phyloP scores from a whole-genome alignment of 1,139 yeast genomes.

The Scheffersomyces parashehatae region DNA sequence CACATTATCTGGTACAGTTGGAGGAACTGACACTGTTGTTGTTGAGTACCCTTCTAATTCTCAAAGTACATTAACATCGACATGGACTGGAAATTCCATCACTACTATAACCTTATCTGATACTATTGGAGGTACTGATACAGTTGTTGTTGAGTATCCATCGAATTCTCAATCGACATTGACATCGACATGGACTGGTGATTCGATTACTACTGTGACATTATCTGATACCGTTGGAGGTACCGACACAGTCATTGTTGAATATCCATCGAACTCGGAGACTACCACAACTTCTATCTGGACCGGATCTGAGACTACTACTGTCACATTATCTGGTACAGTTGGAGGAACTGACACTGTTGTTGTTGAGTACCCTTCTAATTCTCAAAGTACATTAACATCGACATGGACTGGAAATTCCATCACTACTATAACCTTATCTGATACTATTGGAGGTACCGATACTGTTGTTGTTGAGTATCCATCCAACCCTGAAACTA shows the following conservation, averaged over 20 bases:
- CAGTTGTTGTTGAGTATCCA: constrained; percentile 10
- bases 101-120: constrained; percentile 3
- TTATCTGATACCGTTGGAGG: constrained; percentile 3
- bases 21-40: constrained; percentile 9
- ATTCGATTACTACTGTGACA: constrained; percentile 1
- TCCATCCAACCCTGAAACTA: no score
- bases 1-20: constrained; percentile 2
- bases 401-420: no score
- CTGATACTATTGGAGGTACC: no score
- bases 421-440: no score
- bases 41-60: constrained; percentile 8
- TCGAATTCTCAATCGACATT: constrained; percentile 8
- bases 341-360: constrained; percentile 10
- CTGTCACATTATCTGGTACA: constrained; percentile 5
- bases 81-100: constrained; percentile 2
- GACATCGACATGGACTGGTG: neutral
- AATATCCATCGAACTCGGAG: constrained; percentile 5
- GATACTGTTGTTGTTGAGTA: neutral
- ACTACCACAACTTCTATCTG: constrained; percentile 9
- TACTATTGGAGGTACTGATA: constrained; percentile 5
- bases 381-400: constrained; percentile 4
- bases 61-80: constrained; percentile 5
- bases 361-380: constrained; percentile 5
- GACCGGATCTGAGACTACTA: constrained; percentile 4
- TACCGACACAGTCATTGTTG: constrained; percentile 8